Conservation (phyloP, 257 asterid genomes). For the Gynochthodes officinalis region DNA sequence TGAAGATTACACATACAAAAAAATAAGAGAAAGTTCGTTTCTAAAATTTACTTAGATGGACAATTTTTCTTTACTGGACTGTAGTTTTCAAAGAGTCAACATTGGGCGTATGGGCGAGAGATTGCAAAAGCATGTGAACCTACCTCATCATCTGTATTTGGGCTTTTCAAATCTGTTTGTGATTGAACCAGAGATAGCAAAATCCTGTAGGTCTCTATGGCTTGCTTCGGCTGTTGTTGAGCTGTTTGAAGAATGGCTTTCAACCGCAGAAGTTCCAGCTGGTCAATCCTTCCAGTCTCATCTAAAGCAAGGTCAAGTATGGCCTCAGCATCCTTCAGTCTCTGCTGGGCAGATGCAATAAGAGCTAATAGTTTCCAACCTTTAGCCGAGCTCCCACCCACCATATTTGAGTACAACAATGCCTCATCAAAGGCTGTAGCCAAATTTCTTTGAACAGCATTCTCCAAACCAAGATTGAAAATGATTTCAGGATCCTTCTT, state of each 20-base stretch:
- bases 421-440: conserved; percentile 52
- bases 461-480: conserved; percentile 58
- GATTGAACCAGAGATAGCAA: conserved; percentile 68
- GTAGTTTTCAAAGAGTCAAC: background rate
- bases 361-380: conserved; percentile 79
- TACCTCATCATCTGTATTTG: conserved; percentile 36
- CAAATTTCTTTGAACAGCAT: conserved; percentile 69
- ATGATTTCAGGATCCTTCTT: conserved; percentile 53
- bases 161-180: conserved; percentile 28
- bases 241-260: conserved; percentile 74
- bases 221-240: conserved; percentile 72
- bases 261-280: conserved; percentile 62
- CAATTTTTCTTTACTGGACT: no score
- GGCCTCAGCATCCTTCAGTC: conserved; percentile 65
- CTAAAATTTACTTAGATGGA: no score
- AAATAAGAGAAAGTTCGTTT: background rate
- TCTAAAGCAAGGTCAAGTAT: conserved; percentile 72
- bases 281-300: conserved; percentile 63
- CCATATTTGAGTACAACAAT: conserved; percentile 49
- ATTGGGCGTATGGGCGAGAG: background rate
- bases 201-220: conserved; percentile 70
- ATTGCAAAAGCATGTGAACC: conserved; percentile 5
- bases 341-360: conserved; percentile 77
- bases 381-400: conserved; percentile 47
- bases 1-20: conserved; percentile 21